phyloP scores from a whole-genome alignment of 2,329 filamentous ascomycete genomes.

The Cercospora brassicicola region DNA sequence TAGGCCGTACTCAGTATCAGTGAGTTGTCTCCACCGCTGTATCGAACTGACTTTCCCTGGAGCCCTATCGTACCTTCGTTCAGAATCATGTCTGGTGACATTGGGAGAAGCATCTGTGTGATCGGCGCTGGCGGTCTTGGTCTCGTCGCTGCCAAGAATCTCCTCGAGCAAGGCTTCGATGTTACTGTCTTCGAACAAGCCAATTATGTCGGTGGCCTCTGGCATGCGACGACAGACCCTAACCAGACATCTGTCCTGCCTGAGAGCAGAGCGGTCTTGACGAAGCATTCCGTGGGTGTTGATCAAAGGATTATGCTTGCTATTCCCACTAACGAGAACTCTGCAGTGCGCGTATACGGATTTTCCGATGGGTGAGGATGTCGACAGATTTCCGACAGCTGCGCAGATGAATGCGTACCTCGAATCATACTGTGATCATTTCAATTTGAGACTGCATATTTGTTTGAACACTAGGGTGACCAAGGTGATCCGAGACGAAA shows the following conservation, averaged over 20 bases:
- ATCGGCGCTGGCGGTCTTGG: constrained; percentile 8
- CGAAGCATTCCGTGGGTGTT: too few relatives aligned
- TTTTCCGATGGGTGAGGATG: too few relatives aligned
- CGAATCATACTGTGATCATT: constrained; percentile 44
- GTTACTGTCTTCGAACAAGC: constrained; percentile 44
- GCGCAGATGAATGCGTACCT: constrained; percentile 35
- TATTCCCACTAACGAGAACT: too few relatives aligned
- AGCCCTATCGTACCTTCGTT: too few relatives aligned
- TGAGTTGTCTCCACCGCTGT: too few relatives aligned
- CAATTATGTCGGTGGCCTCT: constrained; percentile 45
- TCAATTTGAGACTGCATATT: constrained; percentile 40
- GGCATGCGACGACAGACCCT: constrained; percentile 44
- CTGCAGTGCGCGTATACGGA: too few relatives aligned
- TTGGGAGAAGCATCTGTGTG: constrained; percentile 2
- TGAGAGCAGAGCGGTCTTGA: constrained; percentile 9
- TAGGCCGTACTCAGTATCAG: too few relatives aligned
- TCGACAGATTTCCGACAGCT: too few relatives aligned
- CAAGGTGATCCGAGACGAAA: not conserved
- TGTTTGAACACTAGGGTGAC: constrained; percentile 22
- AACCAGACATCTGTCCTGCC: constrained; percentile 34
- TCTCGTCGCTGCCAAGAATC: constrained; percentile 37
- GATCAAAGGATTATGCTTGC: too few relatives aligned
- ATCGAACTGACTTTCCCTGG: too few relatives aligned
- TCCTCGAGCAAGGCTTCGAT: constrained; percentile 46
- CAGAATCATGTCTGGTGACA: not conserved